A percentile compares a stretch with the other conserved stretches of the same genome.
phyloP scores from a whole-genome alignment of 1,284 basidiomycete genomes.

The Ganoderma boninense region DNA sequence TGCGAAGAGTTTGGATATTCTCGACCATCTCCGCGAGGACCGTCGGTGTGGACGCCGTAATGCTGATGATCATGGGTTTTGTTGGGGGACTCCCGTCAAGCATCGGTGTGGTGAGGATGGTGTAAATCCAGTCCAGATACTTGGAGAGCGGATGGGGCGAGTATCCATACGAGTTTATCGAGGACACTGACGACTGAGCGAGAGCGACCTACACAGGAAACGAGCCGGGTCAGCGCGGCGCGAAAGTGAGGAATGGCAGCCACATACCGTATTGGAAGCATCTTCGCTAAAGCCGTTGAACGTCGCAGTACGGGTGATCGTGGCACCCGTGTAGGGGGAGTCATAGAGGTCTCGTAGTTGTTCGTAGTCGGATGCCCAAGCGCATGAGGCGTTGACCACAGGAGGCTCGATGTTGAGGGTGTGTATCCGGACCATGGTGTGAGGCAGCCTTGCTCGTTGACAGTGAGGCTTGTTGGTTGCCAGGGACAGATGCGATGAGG shows the following conservation, averaged over 20 bases:
- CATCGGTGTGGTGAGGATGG: conserved; percentile 50
- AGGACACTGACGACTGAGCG: conserved; percentile 54
- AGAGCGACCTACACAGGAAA: conserved; percentile 62
- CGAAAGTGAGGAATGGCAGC: not conserved
- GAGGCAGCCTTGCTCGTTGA: not conserved
- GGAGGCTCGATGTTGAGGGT: conserved; percentile 62
- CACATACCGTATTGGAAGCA: conserved; percentile 61
- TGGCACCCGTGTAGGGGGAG: conserved; percentile 73
- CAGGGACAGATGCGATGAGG: not conserved
- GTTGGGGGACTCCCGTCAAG: conserved; percentile 34
- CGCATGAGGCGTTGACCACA: conserved; percentile 78
- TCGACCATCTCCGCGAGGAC: conserved; percentile 64
- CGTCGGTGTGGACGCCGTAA: conserved; percentile 64
- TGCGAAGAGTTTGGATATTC: conserved; percentile 65
- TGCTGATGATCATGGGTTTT: conserved; percentile 82
- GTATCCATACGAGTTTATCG: conserved; percentile 84
- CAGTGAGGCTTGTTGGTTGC: not conserved
- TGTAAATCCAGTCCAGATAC: conserved; percentile 71
- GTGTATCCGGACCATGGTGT: conserved; percentile 58
- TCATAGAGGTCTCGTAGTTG: conserved; percentile 72
- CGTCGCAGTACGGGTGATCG: conserved; percentile 80
- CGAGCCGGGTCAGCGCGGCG: not conserved
- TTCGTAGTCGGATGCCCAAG: conserved; percentile 74
- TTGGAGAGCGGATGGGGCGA: conserved; percentile 72
- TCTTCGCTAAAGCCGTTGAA: conserved; percentile 72